Conservation (phyloP, 805 yeast species). For the Saccharomycopsis sp. region DNA sequence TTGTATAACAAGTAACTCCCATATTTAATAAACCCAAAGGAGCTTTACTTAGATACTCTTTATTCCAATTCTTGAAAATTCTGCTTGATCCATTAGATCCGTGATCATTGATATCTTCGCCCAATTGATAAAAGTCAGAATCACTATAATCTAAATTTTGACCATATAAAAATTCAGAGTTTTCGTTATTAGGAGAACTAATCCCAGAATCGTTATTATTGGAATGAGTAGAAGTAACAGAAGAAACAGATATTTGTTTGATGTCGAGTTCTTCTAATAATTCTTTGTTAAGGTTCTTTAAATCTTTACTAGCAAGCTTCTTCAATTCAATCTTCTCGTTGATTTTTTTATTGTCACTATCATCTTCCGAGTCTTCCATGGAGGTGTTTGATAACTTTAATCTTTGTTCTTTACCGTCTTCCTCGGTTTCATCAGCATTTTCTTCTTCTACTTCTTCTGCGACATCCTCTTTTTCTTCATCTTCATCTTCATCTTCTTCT, state of each 20-base stretch:
- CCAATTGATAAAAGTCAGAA: constrained; percentile 42
- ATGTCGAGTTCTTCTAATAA: not conserved
- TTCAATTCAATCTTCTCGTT: constrained; percentile 39
- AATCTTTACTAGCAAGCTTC: constrained; percentile 52
- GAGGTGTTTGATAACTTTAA: not conserved
- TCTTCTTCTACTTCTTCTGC: constrained; percentile 17
- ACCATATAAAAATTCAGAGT: constrained; percentile 14
- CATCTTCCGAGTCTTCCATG: constrained; percentile 18
- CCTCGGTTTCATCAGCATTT: constrained; percentile 5
- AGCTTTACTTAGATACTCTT: constrained; percentile 34
- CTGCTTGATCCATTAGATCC: constrained; percentile 54
- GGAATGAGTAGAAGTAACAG: not conserved
- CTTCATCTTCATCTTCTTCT: not conserved
- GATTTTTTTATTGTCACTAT: constrained; percentile 3
- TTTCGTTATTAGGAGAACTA: constrained; percentile 3
- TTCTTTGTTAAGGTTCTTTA: constrained; percentile 39
- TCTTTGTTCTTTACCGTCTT: not conserved
- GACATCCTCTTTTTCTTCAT: not conserved
- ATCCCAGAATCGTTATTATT: not conserved
- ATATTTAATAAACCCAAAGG: constrained; percentile 75
- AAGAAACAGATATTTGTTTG: not conserved
- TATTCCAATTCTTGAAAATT: constrained; percentile 61
- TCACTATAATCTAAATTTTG: constrained; percentile 17
- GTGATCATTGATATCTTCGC: constrained; percentile 46
- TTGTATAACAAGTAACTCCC: constrained; percentile 96